Conservation (phyloP, 768 basidiomycete genomes). For the Amylocystis lapponica region DNA sequence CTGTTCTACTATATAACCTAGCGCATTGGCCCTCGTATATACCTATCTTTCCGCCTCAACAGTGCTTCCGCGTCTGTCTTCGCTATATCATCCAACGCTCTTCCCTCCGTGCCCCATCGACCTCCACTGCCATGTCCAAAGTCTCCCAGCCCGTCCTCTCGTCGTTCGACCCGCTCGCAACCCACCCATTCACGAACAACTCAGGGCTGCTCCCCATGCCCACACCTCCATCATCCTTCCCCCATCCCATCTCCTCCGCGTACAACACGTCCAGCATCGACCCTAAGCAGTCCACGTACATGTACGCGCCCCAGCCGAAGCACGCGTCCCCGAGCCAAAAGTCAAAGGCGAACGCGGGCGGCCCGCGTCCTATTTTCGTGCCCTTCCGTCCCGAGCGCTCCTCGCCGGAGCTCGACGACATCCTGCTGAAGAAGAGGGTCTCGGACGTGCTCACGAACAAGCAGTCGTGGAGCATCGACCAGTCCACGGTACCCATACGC, state of each 20-base stretch:
- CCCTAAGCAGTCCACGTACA: constrained; percentile 6
- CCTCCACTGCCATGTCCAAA: constrained; percentile 5
- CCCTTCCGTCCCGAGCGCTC: constrained; percentile 45
- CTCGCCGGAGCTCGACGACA: constrained; percentile 50
- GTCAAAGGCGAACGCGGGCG: constrained; percentile 8
- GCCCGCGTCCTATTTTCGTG: constrained; percentile 36
- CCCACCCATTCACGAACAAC: constrained; percentile 51
- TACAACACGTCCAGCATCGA: constrained; percentile 4
- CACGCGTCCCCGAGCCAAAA: constrained; percentile 7
- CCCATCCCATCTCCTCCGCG: constrained; percentile 33
- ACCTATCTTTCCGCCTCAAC: constrained; percentile 3
- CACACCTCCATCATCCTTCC: constrained; percentile 43
- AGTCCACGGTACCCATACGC: constrained; percentile 7
- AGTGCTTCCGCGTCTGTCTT: not conserved
- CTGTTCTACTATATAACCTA: constrained; percentile 6
- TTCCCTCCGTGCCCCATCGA: not conserved
- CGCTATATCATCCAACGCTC: not conserved
- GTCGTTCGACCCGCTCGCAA: constrained; percentile 54
- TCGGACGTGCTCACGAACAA: constrained; percentile 23
- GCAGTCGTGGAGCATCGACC: constrained; percentile 24
- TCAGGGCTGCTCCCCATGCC: constrained; percentile 31
- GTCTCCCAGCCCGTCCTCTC: constrained; percentile 28
- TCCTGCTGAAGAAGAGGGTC: constrained; percentile 33
- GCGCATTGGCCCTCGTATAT: not conserved
- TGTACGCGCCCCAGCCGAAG: constrained; percentile 23